Evolutionary conservation across 192 early-diverging fungal genomes (phyloP).

Genomic region (Coemansia sp.): DNA sequence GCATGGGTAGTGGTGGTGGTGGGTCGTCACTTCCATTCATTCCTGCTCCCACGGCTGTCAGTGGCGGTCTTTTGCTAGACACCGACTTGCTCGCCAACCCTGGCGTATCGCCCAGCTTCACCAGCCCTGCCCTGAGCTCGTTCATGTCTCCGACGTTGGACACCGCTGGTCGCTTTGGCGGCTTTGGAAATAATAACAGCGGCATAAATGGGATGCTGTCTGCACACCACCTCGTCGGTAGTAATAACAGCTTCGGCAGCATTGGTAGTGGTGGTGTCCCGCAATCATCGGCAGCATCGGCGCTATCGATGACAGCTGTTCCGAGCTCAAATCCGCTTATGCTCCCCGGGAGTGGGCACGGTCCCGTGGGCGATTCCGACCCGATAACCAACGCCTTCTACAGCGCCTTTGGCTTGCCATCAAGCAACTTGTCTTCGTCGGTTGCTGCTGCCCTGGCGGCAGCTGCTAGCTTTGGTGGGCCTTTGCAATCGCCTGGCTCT

Average conservation of each 20-base stretch:
- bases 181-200: neutral
- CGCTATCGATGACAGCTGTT: slow-evolving; percentile 23
- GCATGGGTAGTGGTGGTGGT: neutral
- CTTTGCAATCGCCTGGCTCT: slow-evolving; percentile 2
- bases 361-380: slow-evolving; percentile 32
- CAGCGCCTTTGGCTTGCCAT: slow-evolving; percentile 42
- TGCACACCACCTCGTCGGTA: neutral
- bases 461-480: slow-evolving; percentile 6
- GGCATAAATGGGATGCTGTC: slow-evolving; percentile 10
- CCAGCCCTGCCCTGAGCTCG: slow-evolving; percentile 24
- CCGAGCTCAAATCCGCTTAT: slow-evolving; percentile 53
- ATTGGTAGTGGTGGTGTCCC: neutral
- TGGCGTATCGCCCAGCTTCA: slow-evolving; percentile 27
- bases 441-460: slow-evolving; percentile 9
- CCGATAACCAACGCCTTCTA: slow-evolving; percentile 51
- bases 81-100: slow-evolving; percentile 26
- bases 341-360: slow-evolving; percentile 51
- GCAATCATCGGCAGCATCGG: neutral
- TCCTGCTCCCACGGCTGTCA: slow-evolving; percentile 31
- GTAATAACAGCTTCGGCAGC: neutral
- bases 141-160: slow-evolving; percentile 24
- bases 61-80: slow-evolving; percentile 36
- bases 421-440: slow-evolving; percentile 6
- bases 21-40: neutral
- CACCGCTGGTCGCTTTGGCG: neutral